Conservation (phyloP, 1,284 basidiomycete genomes). For the Neolentinus lepideus region DNA sequence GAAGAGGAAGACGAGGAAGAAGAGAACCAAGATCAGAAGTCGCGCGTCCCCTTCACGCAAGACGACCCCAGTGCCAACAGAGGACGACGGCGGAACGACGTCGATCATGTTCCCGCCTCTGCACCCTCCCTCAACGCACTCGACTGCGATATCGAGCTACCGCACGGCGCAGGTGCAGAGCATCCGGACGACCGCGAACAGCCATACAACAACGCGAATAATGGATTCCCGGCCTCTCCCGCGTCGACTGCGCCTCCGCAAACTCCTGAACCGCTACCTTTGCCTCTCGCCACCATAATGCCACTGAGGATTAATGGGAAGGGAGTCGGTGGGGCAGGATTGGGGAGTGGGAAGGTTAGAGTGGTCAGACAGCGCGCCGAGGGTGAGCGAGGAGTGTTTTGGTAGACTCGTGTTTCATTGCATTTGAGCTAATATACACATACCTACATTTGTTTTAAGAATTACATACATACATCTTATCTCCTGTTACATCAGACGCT, state of each 20-base stretch:
- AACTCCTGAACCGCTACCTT: slow-evolving; percentile 17
- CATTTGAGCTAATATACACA: neutral
- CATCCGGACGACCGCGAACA: neutral
- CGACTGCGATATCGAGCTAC: neutral
- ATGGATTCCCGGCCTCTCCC: slow-evolving; percentile 15
- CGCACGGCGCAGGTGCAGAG: neutral
- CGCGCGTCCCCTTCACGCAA: neutral
- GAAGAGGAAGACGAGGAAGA: slow-evolving; percentile 45
- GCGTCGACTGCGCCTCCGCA: slow-evolving; percentile 20
- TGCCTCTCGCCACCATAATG: neutral
- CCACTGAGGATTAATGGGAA: neutral
- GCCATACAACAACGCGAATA: neutral
- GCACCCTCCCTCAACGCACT: neutral
- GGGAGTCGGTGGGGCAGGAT: slow-evolving; percentile 1
- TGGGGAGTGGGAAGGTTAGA: slow-evolving; percentile 34
- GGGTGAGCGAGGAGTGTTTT: neutral
- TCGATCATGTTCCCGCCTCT: neutral
- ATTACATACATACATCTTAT: neutral
- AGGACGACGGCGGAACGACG: slow-evolving; percentile 1
- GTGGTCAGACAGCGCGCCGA: slow-evolving; percentile 36
- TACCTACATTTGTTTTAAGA: neutral
- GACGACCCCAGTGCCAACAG: slow-evolving; percentile 4
- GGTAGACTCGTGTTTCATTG: neutral
- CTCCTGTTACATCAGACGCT: too few relatives aligned
- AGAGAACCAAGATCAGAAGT: slow-evolving; percentile 20